A percentile compares a stretch with the other conserved stretches of the same genome.
These are phyloP conservation scores for Macrophomina tecta DNA, from an alignment of 2,329 filamentous ascomycete species.

Conservation along the genomic window DNA sequence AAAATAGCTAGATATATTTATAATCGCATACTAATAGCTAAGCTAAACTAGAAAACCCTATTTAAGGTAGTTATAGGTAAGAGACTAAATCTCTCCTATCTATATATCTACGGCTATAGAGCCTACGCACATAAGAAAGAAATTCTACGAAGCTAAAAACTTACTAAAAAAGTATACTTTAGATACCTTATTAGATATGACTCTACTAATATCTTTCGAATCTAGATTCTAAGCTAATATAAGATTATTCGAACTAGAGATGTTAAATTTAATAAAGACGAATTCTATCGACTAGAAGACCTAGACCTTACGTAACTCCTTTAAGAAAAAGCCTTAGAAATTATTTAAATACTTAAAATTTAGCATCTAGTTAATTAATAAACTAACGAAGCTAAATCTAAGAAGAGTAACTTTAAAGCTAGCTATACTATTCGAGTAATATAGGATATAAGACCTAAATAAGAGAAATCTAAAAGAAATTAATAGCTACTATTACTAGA, in stretches of 20 bases:
- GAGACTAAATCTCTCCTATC: constrained; percentile 5
- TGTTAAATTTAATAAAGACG: constrained; percentile 12
- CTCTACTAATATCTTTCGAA: constrained; percentile 13
- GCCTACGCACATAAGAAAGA: constrained; percentile 8
- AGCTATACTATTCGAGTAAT: too few species aligned
- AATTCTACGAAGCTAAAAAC: not conserved
- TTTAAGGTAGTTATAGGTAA: constrained; percentile 4
- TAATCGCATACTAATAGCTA: not conserved
- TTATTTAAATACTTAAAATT: constrained; percentile 1
- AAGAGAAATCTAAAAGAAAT: not conserved
- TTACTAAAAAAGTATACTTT: not conserved
- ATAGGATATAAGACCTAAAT: too few species aligned
- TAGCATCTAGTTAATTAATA: not conserved
- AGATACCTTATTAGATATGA: constrained; percentile 7
- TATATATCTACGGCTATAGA: not conserved
- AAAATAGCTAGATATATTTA: not conserved
- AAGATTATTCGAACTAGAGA: constrained; percentile 8
- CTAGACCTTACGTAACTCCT: constrained; percentile 1
- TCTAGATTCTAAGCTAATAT: constrained; percentile 4
- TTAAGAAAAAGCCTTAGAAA: constrained; percentile 3
- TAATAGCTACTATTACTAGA: not conserved
- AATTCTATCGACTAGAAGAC: constrained; percentile 6
- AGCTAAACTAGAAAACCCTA: constrained; percentile 14
- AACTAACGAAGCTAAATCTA: not conserved
- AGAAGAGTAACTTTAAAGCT: too few species aligned